Evolutionary conservation across 495 filamentous ascomycete genomes (phyloP).

Genomic region (Monascus purpureus): DNA sequence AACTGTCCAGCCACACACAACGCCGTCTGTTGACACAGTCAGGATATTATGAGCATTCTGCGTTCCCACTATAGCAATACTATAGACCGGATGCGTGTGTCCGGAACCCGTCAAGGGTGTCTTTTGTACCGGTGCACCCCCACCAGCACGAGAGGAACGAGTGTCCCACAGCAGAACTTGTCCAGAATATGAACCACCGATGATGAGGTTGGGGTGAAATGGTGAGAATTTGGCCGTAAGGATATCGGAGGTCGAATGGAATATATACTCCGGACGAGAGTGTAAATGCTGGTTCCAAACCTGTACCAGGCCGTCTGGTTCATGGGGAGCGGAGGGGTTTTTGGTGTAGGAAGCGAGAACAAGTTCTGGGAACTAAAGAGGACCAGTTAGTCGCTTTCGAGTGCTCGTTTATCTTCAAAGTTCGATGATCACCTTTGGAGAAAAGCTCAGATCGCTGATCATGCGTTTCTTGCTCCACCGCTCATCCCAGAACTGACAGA

Average conservation of each 20-base stretch:
- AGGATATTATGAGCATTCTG: slow-evolving; percentile 99
- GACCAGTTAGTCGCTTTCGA: neutral
- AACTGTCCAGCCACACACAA: slow-evolving; percentile 89
- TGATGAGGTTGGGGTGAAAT: slow-evolving; percentile 88
- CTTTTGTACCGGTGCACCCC: slow-evolving; percentile 81
- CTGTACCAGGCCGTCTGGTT: slow-evolving; percentile 86
- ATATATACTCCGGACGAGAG: slow-evolving; percentile 86
- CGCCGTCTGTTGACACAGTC: slow-evolving; percentile 88
- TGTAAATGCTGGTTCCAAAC: slow-evolving; percentile 95
- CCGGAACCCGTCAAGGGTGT: slow-evolving; percentile 83
- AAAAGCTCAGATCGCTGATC: slow-evolving; percentile 86
- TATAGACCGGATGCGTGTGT: slow-evolving; percentile 94
- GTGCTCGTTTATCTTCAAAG: too few relatives aligned
- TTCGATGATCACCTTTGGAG: slow-evolving; percentile 51
- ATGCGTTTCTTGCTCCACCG: slow-evolving; percentile 95
- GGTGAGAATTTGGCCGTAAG: slow-evolving; percentile 92
- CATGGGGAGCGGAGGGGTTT: slow-evolving; percentile 86
- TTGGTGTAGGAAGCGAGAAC: slow-evolving; percentile 92
- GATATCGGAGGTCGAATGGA: slow-evolving; percentile 92
- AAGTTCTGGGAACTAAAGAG: slow-evolving; percentile 65
- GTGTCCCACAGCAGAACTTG: slow-evolving; percentile 99
- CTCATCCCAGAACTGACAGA: slow-evolving; percentile 87
- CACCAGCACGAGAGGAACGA: slow-evolving; percentile 46
- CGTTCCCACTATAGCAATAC: slow-evolving; percentile 86
- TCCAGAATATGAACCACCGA: slow-evolving; percentile 88